Evolutionary conservation across 192 early-diverging fungal species (phyloP).

Genomic region (Podila verticillata): DNA sequence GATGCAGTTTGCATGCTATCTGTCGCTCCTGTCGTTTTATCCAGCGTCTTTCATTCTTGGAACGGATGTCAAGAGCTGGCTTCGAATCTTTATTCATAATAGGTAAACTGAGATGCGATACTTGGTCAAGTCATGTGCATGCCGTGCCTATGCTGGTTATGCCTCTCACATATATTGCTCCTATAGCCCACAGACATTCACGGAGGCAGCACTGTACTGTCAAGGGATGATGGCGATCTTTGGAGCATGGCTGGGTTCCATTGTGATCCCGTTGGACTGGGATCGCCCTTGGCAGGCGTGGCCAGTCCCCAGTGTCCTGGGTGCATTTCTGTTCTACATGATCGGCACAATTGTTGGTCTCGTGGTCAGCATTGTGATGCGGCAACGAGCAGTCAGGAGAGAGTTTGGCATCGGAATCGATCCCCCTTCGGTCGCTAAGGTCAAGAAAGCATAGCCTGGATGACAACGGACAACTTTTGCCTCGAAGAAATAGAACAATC

Average conservation of each 20-base stretch:
- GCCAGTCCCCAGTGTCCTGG: constrained; percentile 60
- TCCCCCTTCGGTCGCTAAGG: not conserved
- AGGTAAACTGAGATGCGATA: constrained; percentile 12
- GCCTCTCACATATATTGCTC: not conserved
- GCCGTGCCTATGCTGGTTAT: not conserved
- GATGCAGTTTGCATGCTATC: constrained; percentile 30
- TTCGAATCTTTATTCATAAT: constrained; percentile 38
- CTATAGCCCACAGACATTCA: constrained; percentile 50
- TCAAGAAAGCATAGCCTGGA: not conserved
- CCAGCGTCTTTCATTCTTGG: constrained; percentile 45
- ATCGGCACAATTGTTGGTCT: constrained; percentile 47
- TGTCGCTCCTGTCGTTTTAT: constrained; percentile 46
- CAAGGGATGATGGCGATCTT: constrained; percentile 56
- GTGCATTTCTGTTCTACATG: constrained; percentile 54
- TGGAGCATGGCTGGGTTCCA: constrained; percentile 64
- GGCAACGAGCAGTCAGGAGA: constrained; percentile 21
- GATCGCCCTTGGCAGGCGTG: constrained; percentile 65
- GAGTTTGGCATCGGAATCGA: constrained; percentile 27
- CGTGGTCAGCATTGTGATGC: constrained; percentile 36
- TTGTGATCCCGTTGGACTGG: constrained; percentile 67
- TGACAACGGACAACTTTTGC: not conserved
- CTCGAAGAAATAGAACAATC: not conserved
- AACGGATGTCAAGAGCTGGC: constrained; percentile 35
- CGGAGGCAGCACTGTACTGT: constrained; percentile 56
- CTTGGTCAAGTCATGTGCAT: not conserved